Percentiles rank a stretch among this genome's conserved stretches.
phyloP scores from a whole-genome alignment of 441 rosid genomes.

The Populus trichocarpa region DNA sequence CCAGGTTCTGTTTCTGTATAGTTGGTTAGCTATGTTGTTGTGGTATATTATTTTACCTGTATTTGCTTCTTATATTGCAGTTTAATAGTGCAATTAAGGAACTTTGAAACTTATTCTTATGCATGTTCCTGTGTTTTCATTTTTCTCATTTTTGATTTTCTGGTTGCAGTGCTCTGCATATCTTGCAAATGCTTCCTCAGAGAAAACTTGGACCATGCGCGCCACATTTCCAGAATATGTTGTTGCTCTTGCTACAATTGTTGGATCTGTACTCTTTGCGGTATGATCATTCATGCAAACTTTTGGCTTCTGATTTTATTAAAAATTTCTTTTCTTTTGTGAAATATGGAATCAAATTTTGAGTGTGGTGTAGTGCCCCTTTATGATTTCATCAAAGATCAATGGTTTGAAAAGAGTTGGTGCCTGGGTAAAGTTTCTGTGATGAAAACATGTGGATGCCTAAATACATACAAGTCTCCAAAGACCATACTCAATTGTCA shows the following conservation, averaged over 20 bases:
- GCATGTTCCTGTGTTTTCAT: background rate
- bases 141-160: constrained; percentile 10
- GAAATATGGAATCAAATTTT: background rate
- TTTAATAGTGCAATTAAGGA: background rate
- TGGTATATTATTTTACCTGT: background rate
- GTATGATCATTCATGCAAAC: constrained; percentile 38
- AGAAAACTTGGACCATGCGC: constrained; percentile 97
- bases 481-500: background rate
- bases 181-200: constrained; percentile 67
- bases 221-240: constrained; percentile 95
- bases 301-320: constrained; percentile 4
- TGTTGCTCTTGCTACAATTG: constrained; percentile 97
- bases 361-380: background rate
- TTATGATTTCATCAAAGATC: background rate
- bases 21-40: background rate
- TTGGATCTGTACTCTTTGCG: constrained; percentile 96
- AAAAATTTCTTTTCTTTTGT: constrained; percentile 1
- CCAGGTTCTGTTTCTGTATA: constrained; percentile 45
- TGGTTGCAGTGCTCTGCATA: constrained; percentile 80
- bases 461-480: background rate
- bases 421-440: background rate
- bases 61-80: background rate
- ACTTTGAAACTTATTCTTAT: constrained; percentile 8
- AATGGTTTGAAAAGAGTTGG: background rate
- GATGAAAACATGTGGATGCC: background rate